Base-by-base conservation (phyloP, 1,139 yeast genomes). In the Taphrina deformans region DNA sequence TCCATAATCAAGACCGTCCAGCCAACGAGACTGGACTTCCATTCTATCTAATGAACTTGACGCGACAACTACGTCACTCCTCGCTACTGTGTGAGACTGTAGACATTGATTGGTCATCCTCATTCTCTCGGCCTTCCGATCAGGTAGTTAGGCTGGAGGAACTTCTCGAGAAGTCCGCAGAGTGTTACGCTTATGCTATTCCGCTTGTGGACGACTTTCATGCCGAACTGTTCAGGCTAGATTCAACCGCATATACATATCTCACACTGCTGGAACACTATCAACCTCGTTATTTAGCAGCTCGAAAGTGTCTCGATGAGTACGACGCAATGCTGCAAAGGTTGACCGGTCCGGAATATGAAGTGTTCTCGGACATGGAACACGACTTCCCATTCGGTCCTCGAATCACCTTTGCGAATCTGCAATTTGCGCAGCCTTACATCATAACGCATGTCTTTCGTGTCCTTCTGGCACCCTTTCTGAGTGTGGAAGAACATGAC, bases 391-490 rank as follows among this genome's bases (percentile, higher is more conserved):
- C 51, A 4, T 55, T 55, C 33, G n/a, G 40, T 12, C 50, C 40
- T 10, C 29, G 41, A 44, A 45, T 45, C 27, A 31, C 27, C 3
- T 55, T 55, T 55, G 61, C 61, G 9, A 55, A 44, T 29, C 61
- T 46, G 14, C 27, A 41, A 21, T 16, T 55, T 4, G 61, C 41
- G 1, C 27, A 41, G 21, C 52, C 61, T 7, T 44, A 33, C 29
- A 33, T 21, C n/a, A 18, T 55, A 12, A 38, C 61, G 31, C 44
- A 55, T 27, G 31, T 55, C 16, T 31, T 55, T 21, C 31, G 24
- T 40, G 29, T 55, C n/a, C 18, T 55, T 14, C 51, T 55, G 3
- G 52, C 61, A 7, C 61, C 61, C 6, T 55, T 55, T 27, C 38
- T 27, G n/a, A 5, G 18, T 6, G 29, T 31, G 10, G 18, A 14